phyloP scores from a whole-genome alignment of 2,329 filamentous ascomycete genomes.

The Aspergillus fumigatus region DNA sequence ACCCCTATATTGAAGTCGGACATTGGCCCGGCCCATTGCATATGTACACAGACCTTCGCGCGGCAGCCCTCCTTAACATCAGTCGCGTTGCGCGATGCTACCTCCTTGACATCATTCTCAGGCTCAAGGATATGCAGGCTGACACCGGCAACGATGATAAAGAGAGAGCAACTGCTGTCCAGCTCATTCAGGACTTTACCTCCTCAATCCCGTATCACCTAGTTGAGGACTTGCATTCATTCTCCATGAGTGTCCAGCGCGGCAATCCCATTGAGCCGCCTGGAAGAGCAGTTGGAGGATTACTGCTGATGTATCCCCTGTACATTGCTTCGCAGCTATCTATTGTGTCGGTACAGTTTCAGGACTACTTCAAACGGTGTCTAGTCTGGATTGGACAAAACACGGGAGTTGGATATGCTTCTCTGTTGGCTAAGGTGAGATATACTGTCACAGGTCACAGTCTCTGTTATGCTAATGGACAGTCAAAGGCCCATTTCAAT shows the following conservation, averaged over 20 bases:
- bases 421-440: not conserved
- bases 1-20: not conserved
- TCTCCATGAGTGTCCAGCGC: not conserved
- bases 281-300: not conserved
- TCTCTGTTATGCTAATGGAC: not conserved
- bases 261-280: not conserved
- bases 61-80: not conserved
- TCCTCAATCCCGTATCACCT: constrained; percentile 3
- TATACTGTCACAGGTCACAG: too few relatives aligned
- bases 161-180: not conserved
- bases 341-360: not conserved
- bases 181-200: not conserved
- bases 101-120: not conserved
- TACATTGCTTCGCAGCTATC: not conserved
- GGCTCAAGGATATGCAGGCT: not conserved
- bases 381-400: constrained; percentile 1
- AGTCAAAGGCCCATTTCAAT: not conserved
- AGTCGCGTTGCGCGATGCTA: constrained; percentile 3
- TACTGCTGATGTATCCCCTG: constrained; percentile 4
- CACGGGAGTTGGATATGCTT: constrained; percentile 3
- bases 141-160: not conserved
- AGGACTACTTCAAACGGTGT: constrained; percentile 1
- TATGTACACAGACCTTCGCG: not conserved
- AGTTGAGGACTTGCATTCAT: not conserved
- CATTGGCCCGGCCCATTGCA: constrained; percentile 1